These are phyloP conservation scores for Cichorium intybus DNA, from an alignment of 140 eudicot genomes.

Conservation along the genomic window DNA sequence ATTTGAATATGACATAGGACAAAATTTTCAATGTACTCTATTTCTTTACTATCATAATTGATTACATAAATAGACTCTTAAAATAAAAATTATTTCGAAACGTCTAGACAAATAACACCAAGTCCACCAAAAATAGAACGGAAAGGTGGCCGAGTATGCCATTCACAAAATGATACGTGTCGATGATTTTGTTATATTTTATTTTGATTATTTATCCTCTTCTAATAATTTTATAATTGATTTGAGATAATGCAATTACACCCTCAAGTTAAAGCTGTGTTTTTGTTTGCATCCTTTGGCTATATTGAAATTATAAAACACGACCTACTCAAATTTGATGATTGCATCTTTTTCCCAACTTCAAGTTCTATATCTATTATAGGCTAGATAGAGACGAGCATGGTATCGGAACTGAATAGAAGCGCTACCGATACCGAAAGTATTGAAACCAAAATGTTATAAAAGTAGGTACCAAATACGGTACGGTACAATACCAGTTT, in stretches of 20 bases:
- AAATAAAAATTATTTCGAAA: not conserved
- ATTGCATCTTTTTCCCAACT: not conserved
- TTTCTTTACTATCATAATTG: not conserved
- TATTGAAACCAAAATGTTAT: no score
- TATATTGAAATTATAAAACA: constrained; percentile 4
- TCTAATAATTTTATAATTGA: not conserved
- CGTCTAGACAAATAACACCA: constrained; percentile 8
- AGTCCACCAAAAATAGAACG: constrained; percentile 18
- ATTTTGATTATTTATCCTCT: not conserved
- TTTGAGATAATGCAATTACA: no score
- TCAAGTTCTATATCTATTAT: not conserved
- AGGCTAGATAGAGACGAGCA: no score
- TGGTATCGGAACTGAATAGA: no score
- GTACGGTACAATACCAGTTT: no score
- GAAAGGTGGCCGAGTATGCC: constrained; percentile 17
- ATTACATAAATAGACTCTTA: not conserved
- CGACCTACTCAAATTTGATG: not conserved
- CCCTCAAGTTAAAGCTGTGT: constrained; percentile 19
- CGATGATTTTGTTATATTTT: not conserved
- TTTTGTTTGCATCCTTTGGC: constrained; percentile 17
- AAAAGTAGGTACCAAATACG: no score
- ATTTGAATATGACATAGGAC: not conserved
- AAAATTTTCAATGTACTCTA: not conserved
- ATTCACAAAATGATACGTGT: constrained; percentile 28
- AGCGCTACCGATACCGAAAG: no score